phyloP scores from a whole-genome alignment of 2,329 filamentous ascomycete species.

The Zarea fungicola region DNA sequence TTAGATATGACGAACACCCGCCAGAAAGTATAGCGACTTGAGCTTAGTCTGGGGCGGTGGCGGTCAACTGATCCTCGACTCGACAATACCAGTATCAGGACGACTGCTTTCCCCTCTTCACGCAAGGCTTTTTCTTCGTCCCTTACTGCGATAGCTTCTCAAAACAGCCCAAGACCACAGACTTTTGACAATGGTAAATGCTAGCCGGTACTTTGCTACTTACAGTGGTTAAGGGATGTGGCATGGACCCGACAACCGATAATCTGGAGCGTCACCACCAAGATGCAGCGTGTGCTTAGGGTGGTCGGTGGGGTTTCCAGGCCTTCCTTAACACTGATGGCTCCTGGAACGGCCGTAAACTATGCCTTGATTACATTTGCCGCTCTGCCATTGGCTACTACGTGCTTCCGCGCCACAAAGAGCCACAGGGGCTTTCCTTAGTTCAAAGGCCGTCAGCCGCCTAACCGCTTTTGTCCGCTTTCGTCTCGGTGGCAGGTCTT shows the following conservation, averaged over 20 bases:
- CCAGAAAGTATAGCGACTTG: conserved; percentile 5
- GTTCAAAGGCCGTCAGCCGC: background rate
- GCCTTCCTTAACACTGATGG: conserved; percentile 7
- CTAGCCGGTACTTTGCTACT: conserved; percentile 9
- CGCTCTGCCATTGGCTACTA: conserved; percentile 18
- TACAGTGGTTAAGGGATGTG: conserved; percentile 2
- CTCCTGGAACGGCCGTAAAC: conserved; percentile 4
- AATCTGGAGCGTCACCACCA: conserved; percentile 11
- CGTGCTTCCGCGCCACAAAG: background rate
- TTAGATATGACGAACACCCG: conserved; percentile 5
- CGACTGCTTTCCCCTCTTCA: background rate
- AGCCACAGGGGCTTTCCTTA: conserved; percentile 11
- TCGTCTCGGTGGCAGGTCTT: background rate
- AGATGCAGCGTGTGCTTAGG: conserved; percentile 8
- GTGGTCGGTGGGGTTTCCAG: conserved; percentile 4
- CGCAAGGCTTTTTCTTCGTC: background rate
- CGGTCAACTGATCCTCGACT: conserved; percentile 5
- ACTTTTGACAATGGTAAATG: background rate
- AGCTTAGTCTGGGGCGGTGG: conserved; percentile 10
- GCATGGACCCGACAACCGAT: conserved; percentile 11
- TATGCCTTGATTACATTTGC: conserved; percentile 24
- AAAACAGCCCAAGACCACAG: background rate
- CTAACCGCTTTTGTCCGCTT: background rate
- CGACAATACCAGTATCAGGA: background rate
- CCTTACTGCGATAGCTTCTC: background rate